phyloP scores from a whole-genome alignment of 2,329 filamentous ascomycete species.

The Sclerotinia spermophila region DNA sequence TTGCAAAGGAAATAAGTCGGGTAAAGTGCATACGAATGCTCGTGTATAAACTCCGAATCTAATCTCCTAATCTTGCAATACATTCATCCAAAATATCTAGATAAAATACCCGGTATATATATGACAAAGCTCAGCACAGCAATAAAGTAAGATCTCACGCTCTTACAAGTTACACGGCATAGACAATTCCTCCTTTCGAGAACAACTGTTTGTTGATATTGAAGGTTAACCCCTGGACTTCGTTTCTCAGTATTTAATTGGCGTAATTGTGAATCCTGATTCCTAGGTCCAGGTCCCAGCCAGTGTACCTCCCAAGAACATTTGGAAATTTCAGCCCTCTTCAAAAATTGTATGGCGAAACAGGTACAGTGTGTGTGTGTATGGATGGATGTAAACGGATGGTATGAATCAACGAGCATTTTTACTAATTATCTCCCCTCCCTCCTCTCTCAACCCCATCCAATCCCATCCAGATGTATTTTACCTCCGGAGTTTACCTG shows the following conservation, averaged over 20 bases:
- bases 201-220: neutral
- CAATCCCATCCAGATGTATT: neutral
- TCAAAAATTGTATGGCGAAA: neutral
- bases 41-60: neutral
- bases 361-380: neutral
- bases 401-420: neutral
- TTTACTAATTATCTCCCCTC: neutral
- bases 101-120: neutral
- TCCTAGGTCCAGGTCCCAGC: neutral
- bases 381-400: no score
- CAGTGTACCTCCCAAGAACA: neutral
- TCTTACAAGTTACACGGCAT: neutral
- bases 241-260: neutral
- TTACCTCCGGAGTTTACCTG: neutral
- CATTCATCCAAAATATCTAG: neutral
- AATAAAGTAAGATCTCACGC: neutral
- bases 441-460: neutral
- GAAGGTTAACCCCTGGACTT: constrained; percentile 5
- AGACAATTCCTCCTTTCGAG: neutral
- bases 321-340: neutral
- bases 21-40: neutral
- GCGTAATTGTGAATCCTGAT: neutral
- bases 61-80: neutral
- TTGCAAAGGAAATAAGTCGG: neutral
- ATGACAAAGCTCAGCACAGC: neutral